Conservation (phyloP, 768 basidiomycete genomes). For the Trametes sanguinea region DNA sequence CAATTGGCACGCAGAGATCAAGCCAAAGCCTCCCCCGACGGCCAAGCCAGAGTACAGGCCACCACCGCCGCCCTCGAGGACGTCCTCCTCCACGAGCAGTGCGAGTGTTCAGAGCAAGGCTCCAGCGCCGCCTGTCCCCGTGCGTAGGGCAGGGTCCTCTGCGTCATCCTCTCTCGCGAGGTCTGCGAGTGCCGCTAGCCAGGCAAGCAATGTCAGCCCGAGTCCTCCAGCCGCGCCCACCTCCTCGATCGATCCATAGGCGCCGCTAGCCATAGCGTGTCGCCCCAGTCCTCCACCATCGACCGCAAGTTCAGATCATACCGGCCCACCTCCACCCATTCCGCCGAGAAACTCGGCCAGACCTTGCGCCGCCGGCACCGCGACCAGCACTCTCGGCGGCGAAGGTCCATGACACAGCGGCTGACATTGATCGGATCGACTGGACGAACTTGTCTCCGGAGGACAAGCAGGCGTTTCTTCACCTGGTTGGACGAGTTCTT, state of each 20-base stretch:
- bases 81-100: slow-evolving; percentile 3
- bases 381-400: background rate
- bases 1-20: slow-evolving; percentile 61
- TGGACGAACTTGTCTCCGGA: slow-evolving; percentile 68
- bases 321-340: slow-evolving; percentile 16
- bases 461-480: slow-evolving; percentile 76
- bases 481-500: slow-evolving; percentile 84
- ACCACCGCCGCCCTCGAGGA: slow-evolving; percentile 14
- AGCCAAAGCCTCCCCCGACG: slow-evolving; percentile 46
- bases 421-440: slow-evolving; percentile 45
- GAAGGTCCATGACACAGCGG: background rate
- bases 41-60: slow-evolving; percentile 9
- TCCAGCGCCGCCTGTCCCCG: background rate
- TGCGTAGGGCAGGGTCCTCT: background rate
- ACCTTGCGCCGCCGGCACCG: background rate
- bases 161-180: slow-evolving; percentile 1
- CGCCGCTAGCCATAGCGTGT: background rate
- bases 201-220: background rate
- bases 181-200: background rate
- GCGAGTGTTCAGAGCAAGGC: background rate
- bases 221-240: slow-evolving; percentile 6
- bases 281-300: slow-evolving; percentile 1
- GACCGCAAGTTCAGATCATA: background rate
- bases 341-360: slow-evolving; percentile 19
- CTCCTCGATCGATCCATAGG: background rate